Evolutionary conservation across 495 filamentous ascomycete species (phyloP), one percentile per base, ranked within the genome.

Genomic region (Penicillium cinerascens): DNA sequence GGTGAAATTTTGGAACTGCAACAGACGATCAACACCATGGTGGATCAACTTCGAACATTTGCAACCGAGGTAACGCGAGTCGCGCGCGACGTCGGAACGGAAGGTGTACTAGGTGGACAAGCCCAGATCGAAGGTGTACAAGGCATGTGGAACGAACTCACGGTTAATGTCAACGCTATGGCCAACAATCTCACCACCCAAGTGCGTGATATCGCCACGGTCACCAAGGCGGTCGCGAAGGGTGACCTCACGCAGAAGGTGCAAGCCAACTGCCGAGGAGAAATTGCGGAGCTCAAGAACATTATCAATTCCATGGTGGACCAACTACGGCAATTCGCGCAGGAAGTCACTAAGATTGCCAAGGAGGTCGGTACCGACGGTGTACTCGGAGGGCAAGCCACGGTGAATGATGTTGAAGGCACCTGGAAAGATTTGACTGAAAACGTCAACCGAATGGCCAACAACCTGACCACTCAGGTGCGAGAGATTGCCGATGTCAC

Each of bases 241-340:
- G 91, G 91, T 75, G 91, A 98, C 70, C 78, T 98, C 55, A 97
- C 92, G 2, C 91, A 96, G 65, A 97, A 97, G 73, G 93, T 98
- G 15, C 88, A 92, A 72, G 93, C 93, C 54, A 87, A 95, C 67
- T 98, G 93, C 75, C 89, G 93, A 68, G 93, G 93, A 43, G 93
- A 98, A 74, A 96, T 98, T 40, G 80, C 92, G 42, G 86, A 96
- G 64, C 83, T 98, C 39, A 98, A 98, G 71, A 87, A 88, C 45
- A 98, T 95, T 38, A 97, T 98, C 74, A 98, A 98, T 69, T 91
- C 88, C 69, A 98, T 98, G 93, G 93, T 98, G 55, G 93, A 97
- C 66, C 93, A 96, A 67, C 79, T 98, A 17, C 89, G 92, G 56
- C 92, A 96, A 64, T 98, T 98, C 62, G 93, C 93, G 2, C 88